Base-by-base conservation (phyloP, 2,329 filamentous ascomycete genomes). In the Talaromyces sp. region DNA sequence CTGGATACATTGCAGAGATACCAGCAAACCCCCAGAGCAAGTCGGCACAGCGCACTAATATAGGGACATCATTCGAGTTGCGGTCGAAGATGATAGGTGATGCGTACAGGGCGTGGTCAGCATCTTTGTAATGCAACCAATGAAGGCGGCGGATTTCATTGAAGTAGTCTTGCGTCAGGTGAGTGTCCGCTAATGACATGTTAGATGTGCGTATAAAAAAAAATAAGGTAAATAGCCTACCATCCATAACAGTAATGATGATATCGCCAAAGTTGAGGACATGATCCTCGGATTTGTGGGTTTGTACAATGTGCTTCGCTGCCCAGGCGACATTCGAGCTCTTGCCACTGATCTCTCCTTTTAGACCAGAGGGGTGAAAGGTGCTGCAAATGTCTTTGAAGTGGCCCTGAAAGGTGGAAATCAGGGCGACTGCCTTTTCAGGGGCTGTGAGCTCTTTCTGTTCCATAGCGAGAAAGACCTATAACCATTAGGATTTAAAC, bases 401-500 rank as follows among this genome's bases (percentile, higher is more conserved):
- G 62, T 82, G 85, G 68, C 85, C 85, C 65, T 82, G 76, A 67
- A 89, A 90, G 63, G 84, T 82, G 54, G 84, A 81, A n/a, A 87
- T 81, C 16, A 91, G 78, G 8, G 78, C 79, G 62, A 82, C 77
- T 10, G 88, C 88, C 73, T 90, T 91, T 55, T 81, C 74, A 63
- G 85, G 82, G 10, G 81, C 84, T 54, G 84, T 81, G 56, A 78
- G 76, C 71, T 91, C 89, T 62, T 88, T 85, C 68, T 87, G 78
- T 70, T 91, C 89, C 88, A 91, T 91, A 27, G 85, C 89, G 33
- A 91, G 80, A 69, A 87, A 90, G 59, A 91, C 78, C 88, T 91
- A 59, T 64, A 33, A 33, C 30, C 42, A 57, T 64, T 34, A 62
- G 36, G 12, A 9, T 40, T n/a, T 40, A 7, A 40, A 36, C 16